Conservation (phyloP, 345 rosid genomes). For the Eucalyptus tenuipes region DNA sequence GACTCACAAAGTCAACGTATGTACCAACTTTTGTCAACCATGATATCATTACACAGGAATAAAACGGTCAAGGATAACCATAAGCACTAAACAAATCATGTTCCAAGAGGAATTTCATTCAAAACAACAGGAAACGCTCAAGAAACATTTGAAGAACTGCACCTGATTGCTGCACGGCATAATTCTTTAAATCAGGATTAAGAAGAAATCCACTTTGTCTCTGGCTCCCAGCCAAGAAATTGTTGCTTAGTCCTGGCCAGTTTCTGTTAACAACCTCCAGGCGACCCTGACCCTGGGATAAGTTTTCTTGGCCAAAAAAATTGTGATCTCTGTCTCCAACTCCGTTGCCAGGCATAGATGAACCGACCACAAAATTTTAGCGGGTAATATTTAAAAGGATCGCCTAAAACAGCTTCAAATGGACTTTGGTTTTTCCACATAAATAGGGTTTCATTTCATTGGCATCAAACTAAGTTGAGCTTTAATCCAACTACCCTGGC, state of each 20-base stretch:
- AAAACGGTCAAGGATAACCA: neutral
- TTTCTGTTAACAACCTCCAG: conserved; percentile 7
- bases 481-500: neutral
- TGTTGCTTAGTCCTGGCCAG: conserved; percentile 18
- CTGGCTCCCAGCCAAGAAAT: conserved; percentile 16
- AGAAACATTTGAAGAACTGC: neutral
- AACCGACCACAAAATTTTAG: neutral
- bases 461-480: neutral
- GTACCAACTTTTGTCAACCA: neutral
- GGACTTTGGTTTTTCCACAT: neutral
- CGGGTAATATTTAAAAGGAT: neutral
- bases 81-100: neutral
- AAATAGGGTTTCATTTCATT: neutral
- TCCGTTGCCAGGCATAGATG: conserved; percentile 42
- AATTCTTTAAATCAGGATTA: conserved; percentile 10
- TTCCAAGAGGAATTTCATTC: neutral
- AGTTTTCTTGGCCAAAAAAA: conserved; percentile 23
- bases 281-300: conserved; percentile 13
- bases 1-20: neutral
- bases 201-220: conserved; percentile 9
- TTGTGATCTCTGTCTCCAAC: conserved; percentile 21
- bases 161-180: conserved; percentile 20
- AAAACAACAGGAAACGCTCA: neutral
- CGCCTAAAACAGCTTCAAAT: neutral
- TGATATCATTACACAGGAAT: neutral